Evolutionary conservation across 2,329 filamentous ascomycete genomes (phyloP).

Genomic region (Cryphonectria naterciae): DNA sequence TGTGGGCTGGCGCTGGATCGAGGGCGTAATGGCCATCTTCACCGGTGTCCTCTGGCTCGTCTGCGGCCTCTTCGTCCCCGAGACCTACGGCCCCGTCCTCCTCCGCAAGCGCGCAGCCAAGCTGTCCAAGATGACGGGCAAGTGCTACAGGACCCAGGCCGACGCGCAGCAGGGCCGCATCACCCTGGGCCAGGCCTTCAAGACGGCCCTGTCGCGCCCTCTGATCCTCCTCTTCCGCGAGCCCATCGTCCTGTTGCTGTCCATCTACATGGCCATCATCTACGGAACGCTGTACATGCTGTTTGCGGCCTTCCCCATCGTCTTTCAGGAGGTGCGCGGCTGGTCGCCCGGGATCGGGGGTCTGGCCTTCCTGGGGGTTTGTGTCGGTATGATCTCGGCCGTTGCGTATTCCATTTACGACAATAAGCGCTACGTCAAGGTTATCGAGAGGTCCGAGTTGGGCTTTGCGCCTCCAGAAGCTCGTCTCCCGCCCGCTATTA

Average conservation of each 20-base stretch:
- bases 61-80: constrained; percentile 55
- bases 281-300: constrained; percentile 60
- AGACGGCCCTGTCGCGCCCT: constrained; percentile 62
- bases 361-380: constrained; percentile 66
- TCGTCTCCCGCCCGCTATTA: constrained; percentile 61
- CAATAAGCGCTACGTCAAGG: constrained; percentile 56
- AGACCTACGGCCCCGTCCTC: constrained; percentile 64
- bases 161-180: constrained; percentile 49
- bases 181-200: constrained; percentile 54
- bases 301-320: constrained; percentile 61
- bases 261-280: constrained; percentile 66
- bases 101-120: constrained; percentile 55
- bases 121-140: constrained; percentile 56
- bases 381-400: constrained; percentile 64
- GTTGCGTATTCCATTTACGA: constrained; percentile 56
- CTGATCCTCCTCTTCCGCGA: constrained; percentile 69
- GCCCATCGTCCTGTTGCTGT: constrained; percentile 67
- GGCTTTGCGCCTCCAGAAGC: constrained; percentile 67
- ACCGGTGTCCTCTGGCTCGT: constrained; percentile 61
- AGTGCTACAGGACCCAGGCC: constrained; percentile 56
- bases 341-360: constrained; percentile 63
- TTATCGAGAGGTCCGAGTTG: constrained; percentile 45
- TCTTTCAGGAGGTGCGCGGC: constrained; percentile 61
- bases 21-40: constrained; percentile 65
- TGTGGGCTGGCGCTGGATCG: constrained; percentile 67